Base-by-base conservation (phyloP, 306 rosid species). In the Calophaca sinica region DNA sequence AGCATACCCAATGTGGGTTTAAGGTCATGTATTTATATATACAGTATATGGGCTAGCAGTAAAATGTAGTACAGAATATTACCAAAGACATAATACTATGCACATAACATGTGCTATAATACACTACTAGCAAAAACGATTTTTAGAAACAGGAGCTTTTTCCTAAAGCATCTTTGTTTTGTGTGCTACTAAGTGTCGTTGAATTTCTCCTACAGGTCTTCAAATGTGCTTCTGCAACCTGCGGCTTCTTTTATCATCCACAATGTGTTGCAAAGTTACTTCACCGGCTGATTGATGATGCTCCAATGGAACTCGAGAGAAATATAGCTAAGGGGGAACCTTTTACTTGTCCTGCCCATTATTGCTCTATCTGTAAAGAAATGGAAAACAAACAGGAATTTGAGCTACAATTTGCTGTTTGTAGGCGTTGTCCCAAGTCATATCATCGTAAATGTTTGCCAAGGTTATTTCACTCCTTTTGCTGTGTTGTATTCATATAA, bases 401-500 rank as follows among this genome's bases (percentile, higher is more conserved):
- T 12, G 87, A 87, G 32, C 53, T 87, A 33, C 96, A 87, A 70
- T 90, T 94, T 87, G 96, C 99, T 65, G 89, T 94, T 15, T 94
- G 97, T 73, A 83, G 99, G 86, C 99, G 99, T 29, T 94, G 99
- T 78, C 97, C 99, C 52, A 87, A 54, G 78, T 83, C 99, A 5
- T 94, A 92, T 77, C 99, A 94, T 54, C 86, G 91, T 75, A 92
- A 92, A 87, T 94, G 99, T 85, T 81, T 94, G 83, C 99, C 99
- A 45, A 84, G 90, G 98, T 91, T 73, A 54, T 76, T 46, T 68
- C 54, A 26, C 39, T 62, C 33, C 28, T 62, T 68, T 70, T 75
- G 14, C 48, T 74, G 52, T 44, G 13, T 45, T 29, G 9, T 60
- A 1, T 52, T 41, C 52, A 70, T 68, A 61, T 59, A 46, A 29